These are phyloP conservation scores for Phaseolus coccineus DNA, from an alignment of 331 rosid species.

Conservation along the genomic window DNA sequence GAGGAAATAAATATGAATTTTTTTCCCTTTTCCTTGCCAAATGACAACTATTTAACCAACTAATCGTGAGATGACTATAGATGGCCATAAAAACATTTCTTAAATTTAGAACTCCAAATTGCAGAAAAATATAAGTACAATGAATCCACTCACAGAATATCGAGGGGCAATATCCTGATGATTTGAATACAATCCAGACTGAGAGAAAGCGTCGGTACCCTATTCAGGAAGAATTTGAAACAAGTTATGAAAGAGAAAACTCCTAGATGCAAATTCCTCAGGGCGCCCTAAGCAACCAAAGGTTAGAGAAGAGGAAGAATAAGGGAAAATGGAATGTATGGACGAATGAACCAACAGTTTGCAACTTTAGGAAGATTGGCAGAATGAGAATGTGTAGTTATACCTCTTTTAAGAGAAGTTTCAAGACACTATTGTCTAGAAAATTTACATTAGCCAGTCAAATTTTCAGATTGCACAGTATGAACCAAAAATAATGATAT, in stretches of 20 bases:
- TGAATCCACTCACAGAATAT: conserved; percentile 76
- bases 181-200: conserved; percentile 94
- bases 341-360: conserved; percentile 23
- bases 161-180: conserved; percentile 99
- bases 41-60: not conserved
- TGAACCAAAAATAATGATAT: conserved; percentile 26
- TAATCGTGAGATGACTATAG: conserved; percentile 14
- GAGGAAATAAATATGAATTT: conserved; percentile 17
- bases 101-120: not conserved
- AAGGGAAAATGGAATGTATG: not conserved
- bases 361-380: not conserved
- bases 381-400: not conserved
- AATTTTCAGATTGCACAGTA: conserved; percentile 35
- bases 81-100: not conserved
- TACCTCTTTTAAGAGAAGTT: conserved; percentile 9
- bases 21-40: not conserved
- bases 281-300: too few species aligned
- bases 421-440: conserved; percentile 10
- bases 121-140: conserved; percentile 9
- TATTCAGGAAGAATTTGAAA: conserved; percentile 42
- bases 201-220: conserved; percentile 99
- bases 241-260: conserved; percentile 27
- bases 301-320: not conserved
- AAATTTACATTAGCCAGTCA: conserved; percentile 8
- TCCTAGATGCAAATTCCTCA: not conserved